These are phyloP conservation scores for Ophiostoma sp. DNA, from an alignment of 2,329 filamentous ascomycete genomes.

Conservation along the genomic window DNA sequence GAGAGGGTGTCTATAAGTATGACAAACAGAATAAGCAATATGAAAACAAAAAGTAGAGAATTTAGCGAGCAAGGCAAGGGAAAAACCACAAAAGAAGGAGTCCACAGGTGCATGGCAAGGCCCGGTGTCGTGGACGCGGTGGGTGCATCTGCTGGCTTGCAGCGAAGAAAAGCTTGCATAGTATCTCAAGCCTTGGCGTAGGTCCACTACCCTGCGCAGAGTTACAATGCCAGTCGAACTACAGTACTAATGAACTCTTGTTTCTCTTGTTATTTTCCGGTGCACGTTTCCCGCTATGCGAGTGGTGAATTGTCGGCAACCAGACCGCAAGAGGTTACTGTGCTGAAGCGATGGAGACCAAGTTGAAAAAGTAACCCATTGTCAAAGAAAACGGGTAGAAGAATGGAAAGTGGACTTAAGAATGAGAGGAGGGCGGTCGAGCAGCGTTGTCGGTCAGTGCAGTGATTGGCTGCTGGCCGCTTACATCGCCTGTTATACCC, in stretches of 20 bases:
- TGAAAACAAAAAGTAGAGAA: background rate
- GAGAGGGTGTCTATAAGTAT: background rate
- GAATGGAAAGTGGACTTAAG: background rate
- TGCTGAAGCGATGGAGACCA: background rate
- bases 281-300: background rate
- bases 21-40: background rate
- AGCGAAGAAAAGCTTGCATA: background rate
- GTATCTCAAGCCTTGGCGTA: background rate
- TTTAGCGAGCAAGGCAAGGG: background rate
- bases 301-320: background rate
- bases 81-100: background rate
- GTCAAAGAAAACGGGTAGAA: background rate
- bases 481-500: background rate
- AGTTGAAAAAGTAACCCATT: background rate
- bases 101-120: background rate
- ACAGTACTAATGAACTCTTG: background rate
- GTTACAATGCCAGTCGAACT: too few species aligned
- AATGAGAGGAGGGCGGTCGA: background rate
- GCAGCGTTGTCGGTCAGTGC: background rate
- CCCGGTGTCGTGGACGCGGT: constrained; percentile 4
- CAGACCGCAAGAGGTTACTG: background rate
- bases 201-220: background rate
- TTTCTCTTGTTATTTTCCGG: background rate
- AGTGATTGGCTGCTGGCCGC: background rate
- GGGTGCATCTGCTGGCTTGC: background rate